Evolutionary conservation across 2,329 filamentous ascomycete genomes (phyloP), one percentile per base, ranked within the genome.

Genomic region (Xylariales sp.): DNA sequence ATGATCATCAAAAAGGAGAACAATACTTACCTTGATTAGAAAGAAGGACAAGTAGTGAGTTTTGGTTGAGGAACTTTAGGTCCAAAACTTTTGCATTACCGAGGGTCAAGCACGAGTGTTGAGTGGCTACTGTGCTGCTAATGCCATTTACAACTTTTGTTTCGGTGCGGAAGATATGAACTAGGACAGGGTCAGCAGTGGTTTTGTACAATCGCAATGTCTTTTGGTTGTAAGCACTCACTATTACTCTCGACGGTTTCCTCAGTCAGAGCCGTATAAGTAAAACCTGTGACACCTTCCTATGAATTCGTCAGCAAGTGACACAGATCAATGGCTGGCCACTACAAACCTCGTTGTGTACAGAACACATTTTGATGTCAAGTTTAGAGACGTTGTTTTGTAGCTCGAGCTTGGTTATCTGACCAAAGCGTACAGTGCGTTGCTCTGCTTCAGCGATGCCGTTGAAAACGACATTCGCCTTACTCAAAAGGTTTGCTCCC

Each of bases 401-500:
- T 8, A 74, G 42, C 2, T 63, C 60, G 5, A 81, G 50, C 35
- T 60, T 66, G 4, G 70, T 63, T 4, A 73, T 63, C 21, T 71
- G 70, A 4, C 82, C 82, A 49, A 88, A 82, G 5, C 81, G 66
- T 10, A 89, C 82, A 40, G 79, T 83, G 38, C 81, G 67, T 51
- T 78, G 72, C 61, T 88, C 76, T 6, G 82, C 76, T 59, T 83
- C 76, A 44, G 87, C 80, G 55, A 89, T 80, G 41, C 81, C 70
- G 38, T 75, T 61, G 50, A 88, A 86, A 2, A 88, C 70, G 6
- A 60, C 61, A n/a, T 69, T 70, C 8, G 81, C 77, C 51, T 81
- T 78, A 4, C 59, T 57, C 1, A 70, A 67, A 13, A 88, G 61
- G 40, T 79, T 74, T 10, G 69, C 66, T 11, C 78, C 76, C 29